Base-by-base conservation (phyloP, 192 early-diverging fungal species). In the Rhizoclosmatium globosum region DNA sequence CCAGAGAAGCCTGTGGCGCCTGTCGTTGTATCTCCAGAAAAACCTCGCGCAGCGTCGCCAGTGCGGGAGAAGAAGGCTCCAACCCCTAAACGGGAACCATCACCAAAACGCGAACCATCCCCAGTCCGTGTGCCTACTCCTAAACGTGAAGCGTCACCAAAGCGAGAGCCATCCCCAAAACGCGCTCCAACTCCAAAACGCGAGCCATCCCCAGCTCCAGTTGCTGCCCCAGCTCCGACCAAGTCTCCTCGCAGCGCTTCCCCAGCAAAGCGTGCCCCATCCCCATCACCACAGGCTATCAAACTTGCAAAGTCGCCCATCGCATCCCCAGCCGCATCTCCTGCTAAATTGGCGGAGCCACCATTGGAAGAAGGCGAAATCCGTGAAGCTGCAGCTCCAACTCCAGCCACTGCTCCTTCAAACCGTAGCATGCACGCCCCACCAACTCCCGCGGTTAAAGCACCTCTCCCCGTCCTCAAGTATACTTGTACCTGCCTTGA, bases 331-430 rank as follows among this genome's bases (percentile, higher is more conserved):
- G 6, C 17, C 50, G 38, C 41, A 2, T 15, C 56, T 44, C 7
- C 41, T 15, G 64, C 45, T 3, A 53, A 82, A 74, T 46, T 74
- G 4, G 76, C 74, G 47, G 41, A 23, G 4, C 64, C 47, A 21
- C 69, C 50, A 56, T 15, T 56, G 7, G 77, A 81, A 47, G 73
- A 68, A 42, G 81, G 43, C 17, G 64, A 83, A 61, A 76, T 72
- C 60, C 17, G 17, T 2, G 71, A 83, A 42, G 48, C 73, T 9
- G 39, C 61, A 19, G n/a, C 56, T 4, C 45, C 43, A 41, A 57
- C 46, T 50, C 59, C 65, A 53, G 80, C 39, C 21, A 50, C 47
- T 21, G 77, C 64, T 15, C 53, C 53, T n/a, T 9, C 19, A 15
- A n/a, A 15, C 53, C 53, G 19, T 9, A 56, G 53, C 53, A 56